Base-by-base conservation (phyloP, 2,329 filamentous ascomycete species). In the Microsporum ferrugineum region DNA sequence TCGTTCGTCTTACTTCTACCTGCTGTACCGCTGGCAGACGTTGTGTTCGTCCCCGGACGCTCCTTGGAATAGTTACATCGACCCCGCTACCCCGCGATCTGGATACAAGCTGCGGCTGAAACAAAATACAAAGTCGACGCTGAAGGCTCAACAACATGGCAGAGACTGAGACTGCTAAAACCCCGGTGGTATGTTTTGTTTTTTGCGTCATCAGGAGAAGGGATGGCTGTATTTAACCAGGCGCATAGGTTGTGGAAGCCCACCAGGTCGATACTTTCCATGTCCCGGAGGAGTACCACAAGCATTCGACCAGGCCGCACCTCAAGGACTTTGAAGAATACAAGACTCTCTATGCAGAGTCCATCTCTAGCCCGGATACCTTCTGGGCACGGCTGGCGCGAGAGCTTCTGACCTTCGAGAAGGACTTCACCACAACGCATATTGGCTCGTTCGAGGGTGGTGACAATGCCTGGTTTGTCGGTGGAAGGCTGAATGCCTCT, bases 381-480 rank as follows among this genome's bases (percentile, higher is more conserved):
- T 99, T 97, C 80, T 99, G 92, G 91, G 91, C 81, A 64, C 82
- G 82, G 66, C 81, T 88, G 73, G 94, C 91, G 57, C 88, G 91
- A 65, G 91, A 97, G 70, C 84, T 96, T 60, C 83, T 99, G 68
- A 86, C 88, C 58, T 99, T 94, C 88, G 86, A 90, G 66, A 83
- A 83, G 67, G 92, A 97, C 72, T 99, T 99, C 77, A 79, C 95
- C 75, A 97, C 91, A 10, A 91, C 95, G 59, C 85, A 85, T 73
- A 83, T 81, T 63, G 94, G 94, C 63, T 85, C 84, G 34, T 83
- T 99, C 61, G 74, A 74, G 59, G 80, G 88, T 65, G 94, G 94
- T 68, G 91, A 99, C 78, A 87, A 82, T 71, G 88, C 91, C 65
- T 99, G 94, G 92, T 99, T 97, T 73, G 77, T 91, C 64, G 94